Evolutionary conservation across 2,329 filamentous ascomycete genomes (phyloP).

Genomic region (Trichoderma aggressivum): DNA sequence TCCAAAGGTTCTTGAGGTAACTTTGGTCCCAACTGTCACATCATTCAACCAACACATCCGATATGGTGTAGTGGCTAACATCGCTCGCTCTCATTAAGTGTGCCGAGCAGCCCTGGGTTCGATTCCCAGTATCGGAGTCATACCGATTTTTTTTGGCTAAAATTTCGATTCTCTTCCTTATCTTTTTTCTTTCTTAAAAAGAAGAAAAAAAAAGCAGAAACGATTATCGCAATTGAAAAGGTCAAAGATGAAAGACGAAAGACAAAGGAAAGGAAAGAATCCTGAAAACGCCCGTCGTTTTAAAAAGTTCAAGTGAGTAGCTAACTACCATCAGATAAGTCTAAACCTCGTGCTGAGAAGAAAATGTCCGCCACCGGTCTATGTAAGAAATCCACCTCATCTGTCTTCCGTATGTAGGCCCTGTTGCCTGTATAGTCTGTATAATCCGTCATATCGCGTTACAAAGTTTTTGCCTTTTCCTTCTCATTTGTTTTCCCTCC

Average conservation of each 20-base stretch:
- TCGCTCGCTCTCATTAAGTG: slow-evolving; percentile 28
- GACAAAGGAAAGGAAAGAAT: not conserved
- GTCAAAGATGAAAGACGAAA: not conserved
- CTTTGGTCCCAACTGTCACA: not conserved
- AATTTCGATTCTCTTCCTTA: not conserved
- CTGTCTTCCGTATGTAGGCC: not conserved
- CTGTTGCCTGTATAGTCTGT: not conserved
- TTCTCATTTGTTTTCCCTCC: not conserved
- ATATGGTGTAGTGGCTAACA: slow-evolving; percentile 39
- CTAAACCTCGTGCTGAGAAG: not conserved
- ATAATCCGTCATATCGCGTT: slow-evolving; percentile 11
- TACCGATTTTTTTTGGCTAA: not conserved
- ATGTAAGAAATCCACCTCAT: not conserved
- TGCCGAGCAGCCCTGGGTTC: slow-evolving; percentile 36
- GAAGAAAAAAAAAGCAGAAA: not conserved
- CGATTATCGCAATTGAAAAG: not conserved
- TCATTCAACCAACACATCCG: slow-evolving; percentile 22
- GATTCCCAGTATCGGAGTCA: slow-evolving; percentile 35
- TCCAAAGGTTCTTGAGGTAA: not conserved
- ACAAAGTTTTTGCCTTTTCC: not conserved
- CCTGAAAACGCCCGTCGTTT: not conserved
- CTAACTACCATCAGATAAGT: not conserved
- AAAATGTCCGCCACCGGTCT: not conserved
- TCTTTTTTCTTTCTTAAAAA: not conserved
- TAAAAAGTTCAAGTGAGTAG: not conserved